Base-by-base conservation (phyloP, 305 asterid genomes). In the Galium porrigens region DNA sequence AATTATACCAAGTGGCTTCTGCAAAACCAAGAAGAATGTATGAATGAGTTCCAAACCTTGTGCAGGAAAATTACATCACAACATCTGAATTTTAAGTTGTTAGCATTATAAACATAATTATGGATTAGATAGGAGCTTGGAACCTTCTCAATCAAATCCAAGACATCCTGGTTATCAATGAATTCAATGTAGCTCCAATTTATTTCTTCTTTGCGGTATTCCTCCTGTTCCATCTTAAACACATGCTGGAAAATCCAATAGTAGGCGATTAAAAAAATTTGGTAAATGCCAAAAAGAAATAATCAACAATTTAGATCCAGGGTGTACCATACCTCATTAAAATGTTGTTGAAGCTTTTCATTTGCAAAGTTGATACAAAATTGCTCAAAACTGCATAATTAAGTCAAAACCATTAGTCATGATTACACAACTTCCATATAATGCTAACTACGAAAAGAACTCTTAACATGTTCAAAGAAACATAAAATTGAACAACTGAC, bases 221-320 rank as follows among this genome's bases (percentile, higher is more conserved):
- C 97, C 80, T 94, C 99, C 82, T 94, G 99, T 88, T 94, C 99
- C 99, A 90, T 94, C 88, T 94, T 94, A 78, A 94, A 94, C 44
- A 94, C 97, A 41, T 94, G 97, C 99, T 94, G 90, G 64, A 82
- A 77, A 78, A 73, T 60, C 73, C 68, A 72, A n/a, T 29, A 44
- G 15, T 58, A 67, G 59, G 55, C 6, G 59, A 49, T n/a, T 63
- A 70, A 65, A 63, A 39, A 63, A 58, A 52, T 6, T 44, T 41
- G 18, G 61, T 15, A 51, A 17, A 10, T 63, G 65, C 6, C 3
- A 1, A 58, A 22, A 3, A 58, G 18, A 53, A 61, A 29, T 59
- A 63, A 63, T 67, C 68, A 25, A 70, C 37, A 76, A 44, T 75
- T 72, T 46, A 73, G 71, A 74, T 48, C 15, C 3, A 62, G 74